Conservation (phyloP, 2,329 filamentous ascomycete genomes). For the Alternaria rosae region DNA sequence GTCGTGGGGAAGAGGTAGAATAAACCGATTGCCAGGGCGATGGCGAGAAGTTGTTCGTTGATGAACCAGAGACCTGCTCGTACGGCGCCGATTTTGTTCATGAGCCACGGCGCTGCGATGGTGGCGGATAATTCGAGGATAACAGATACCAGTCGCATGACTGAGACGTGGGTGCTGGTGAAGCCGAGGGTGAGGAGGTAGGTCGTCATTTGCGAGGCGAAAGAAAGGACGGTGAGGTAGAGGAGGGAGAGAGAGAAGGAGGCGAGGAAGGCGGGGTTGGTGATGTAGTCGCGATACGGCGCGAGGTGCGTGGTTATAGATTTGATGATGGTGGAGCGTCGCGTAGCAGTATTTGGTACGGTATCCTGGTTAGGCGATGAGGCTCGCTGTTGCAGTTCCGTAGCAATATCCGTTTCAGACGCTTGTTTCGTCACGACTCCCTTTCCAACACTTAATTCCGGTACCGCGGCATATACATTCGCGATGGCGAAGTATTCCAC, state of each 20-base stretch:
- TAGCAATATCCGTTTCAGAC: conserved; percentile 13
- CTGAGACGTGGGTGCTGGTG: conserved; percentile 60
- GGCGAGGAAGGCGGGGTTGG: conserved; percentile 65
- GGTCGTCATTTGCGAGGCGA: conserved; percentile 68
- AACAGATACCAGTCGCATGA: conserved; percentile 62
- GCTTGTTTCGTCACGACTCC: conserved; percentile 4
- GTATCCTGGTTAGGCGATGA: conserved; percentile 5
- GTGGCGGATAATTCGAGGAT: conserved; percentile 68
- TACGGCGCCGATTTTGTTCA: conserved; percentile 59
- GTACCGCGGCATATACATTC: conserved; percentile 47
- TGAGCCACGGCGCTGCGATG: conserved; percentile 65
- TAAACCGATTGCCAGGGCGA: conserved; percentile 52
- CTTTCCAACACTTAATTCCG: conserved; percentile 32
- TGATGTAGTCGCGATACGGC: conserved; percentile 55
- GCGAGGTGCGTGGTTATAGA: conserved; percentile 17
- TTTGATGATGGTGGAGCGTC: not conserved
- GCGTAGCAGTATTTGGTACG: conserved; percentile 10
- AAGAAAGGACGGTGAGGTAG: conserved; percentile 61
- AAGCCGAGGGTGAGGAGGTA: conserved; percentile 66
- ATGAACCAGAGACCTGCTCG: conserved; percentile 75
- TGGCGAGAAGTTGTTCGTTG: conserved; percentile 69
- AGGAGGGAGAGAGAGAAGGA: conserved; percentile 67
- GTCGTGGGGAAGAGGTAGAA: conserved; percentile 34
- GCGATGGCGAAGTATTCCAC: conserved; percentile 64
- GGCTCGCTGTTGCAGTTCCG: conserved; percentile 5